These are phyloP conservation scores for Aureobasidium zeae DNA, from an alignment of 2,329 filamentous ascomycete species.

Conservation along the genomic window DNA sequence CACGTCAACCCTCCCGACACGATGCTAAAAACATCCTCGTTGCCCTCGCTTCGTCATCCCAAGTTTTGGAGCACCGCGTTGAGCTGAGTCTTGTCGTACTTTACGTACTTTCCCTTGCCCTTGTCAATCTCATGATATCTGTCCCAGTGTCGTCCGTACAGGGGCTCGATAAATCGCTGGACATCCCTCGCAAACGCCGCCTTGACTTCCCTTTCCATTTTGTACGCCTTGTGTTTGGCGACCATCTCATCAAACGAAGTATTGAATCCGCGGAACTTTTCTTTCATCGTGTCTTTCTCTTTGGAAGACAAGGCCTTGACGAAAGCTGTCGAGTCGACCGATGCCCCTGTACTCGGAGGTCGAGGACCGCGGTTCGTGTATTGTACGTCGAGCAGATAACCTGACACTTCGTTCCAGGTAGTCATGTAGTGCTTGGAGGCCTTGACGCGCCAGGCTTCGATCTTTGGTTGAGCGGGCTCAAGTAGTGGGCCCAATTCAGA, in stretches of 20 bases:
- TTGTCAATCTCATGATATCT: slow-evolving; percentile 96
- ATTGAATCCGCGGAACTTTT: slow-evolving; percentile 92
- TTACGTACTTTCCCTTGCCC: slow-evolving; percentile 95
- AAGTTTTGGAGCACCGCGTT: slow-evolving; percentile 44
- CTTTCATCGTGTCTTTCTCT: slow-evolving; percentile 92
- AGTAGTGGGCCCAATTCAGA: slow-evolving; percentile 71
- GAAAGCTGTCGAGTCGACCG: slow-evolving; percentile 68
- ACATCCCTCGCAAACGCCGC: slow-evolving; percentile 73
- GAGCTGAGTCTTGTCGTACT: slow-evolving; percentile 83
- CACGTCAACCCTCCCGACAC: slow-evolving; percentile 6
- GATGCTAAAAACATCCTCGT: slow-evolving; percentile 6
- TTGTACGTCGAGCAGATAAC: slow-evolving; percentile 79
- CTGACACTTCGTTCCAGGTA: slow-evolving; percentile 78
- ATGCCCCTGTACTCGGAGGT: slow-evolving; percentile 58
- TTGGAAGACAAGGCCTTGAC: slow-evolving; percentile 77
- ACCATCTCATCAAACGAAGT: slow-evolving; percentile 82
- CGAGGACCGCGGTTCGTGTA: slow-evolving; percentile 71
- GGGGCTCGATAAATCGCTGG: slow-evolving; percentile 81
- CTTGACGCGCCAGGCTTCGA: slow-evolving; percentile 83
- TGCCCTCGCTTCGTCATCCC: slow-evolving; percentile 10
- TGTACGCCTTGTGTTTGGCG: slow-evolving; percentile 67
- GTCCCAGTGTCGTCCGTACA: slow-evolving; percentile 95
- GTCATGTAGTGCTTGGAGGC: slow-evolving; percentile 73
- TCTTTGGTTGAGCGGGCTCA: slow-evolving; percentile 43
- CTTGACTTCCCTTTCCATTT: slow-evolving; percentile 86